Evolutionary conservation across 2,329 filamentous ascomycete species (phyloP).

Genomic region (Fusarium caatingaense): DNA sequence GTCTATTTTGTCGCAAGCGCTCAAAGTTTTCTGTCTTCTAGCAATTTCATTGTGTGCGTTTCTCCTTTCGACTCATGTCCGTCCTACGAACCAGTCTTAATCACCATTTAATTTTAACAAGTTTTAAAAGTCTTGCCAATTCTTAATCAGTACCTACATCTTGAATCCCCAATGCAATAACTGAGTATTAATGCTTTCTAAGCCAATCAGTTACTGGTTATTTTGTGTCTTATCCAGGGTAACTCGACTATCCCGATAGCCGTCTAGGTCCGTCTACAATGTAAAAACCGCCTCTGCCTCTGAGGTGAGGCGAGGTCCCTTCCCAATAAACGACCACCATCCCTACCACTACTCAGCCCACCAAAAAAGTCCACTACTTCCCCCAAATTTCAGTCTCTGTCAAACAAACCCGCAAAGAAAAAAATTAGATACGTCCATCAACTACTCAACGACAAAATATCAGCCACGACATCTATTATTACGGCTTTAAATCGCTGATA

Average conservation of each 20-base stretch:
- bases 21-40: not conserved
- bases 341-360: conserved; percentile 26
- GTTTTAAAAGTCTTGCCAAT: too few relatives aligned
- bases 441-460: not conserved
- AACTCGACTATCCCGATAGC: not conserved
- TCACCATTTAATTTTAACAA: too few relatives aligned
- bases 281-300: not conserved
- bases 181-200: not conserved
- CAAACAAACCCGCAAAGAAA: conserved; percentile 10
- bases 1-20: rapidly evolving
- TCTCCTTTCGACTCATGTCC: too few relatives aligned
- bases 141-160: too few relatives aligned
- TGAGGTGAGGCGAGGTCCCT: conserved; percentile 25
- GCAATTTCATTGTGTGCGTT: not conserved
- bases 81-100: too few relatives aligned
- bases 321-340: conserved; percentile 10
- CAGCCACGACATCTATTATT: not conserved
- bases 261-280: conserved; percentile 5
- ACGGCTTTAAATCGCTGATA: not conserved
- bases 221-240: conserved; percentile 20
- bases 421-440: conserved; percentile 1
- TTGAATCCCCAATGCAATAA: not conserved
- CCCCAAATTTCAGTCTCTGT: conserved; percentile 29
- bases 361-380: conserved; percentile 28
- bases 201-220: not conserved